Base-by-base conservation (phyloP, 2,329 filamentous ascomycete genomes). In the Ceratocystis cacaofunesta region DNA sequence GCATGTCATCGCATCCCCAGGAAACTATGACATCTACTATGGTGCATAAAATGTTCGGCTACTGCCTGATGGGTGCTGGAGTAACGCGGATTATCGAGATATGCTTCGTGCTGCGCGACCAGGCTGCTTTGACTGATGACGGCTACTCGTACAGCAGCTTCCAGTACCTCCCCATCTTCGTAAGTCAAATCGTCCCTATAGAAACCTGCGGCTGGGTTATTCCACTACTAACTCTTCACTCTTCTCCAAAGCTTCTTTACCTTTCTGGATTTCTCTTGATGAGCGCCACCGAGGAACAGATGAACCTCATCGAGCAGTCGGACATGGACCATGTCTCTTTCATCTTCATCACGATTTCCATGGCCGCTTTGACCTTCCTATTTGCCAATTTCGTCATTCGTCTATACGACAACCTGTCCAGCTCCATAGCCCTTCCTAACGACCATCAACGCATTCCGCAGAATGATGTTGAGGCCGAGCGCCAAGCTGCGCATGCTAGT, bases 231-330 rank as follows among this genome's bases (percentile, higher is more conserved):
- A 41, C 10, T 41, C 36, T 12, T 12, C 41, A 12, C 12, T 25
- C 72, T 74, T 6, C 4, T 61, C 43, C 8, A 10, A 68, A 95
- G 91, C 81, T 97, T 50, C 82, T 99, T 32, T 95, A 89, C 72
- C 91, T 92, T 5, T 88, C 92, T 2, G 94, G 94, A 1, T 96
- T 97, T 77, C 81, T 99, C 50, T 99, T 99, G 78, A 95, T 97
- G 91, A 89, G 90, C 41, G 92, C 94, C 17, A 97, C 91, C 0
- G 94, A 97, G 74, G 92, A 99, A 76, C 94, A 97, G 76, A 96
- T 97, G 89, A 72, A 79, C 25, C 78, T 96, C 1, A 79, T 97
- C 4, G 81, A 84, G 50, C 78, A 83, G 48, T 87, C 89, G 0
- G 81, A 85, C 67, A 85, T 97, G 71, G 91, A 91, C 30, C 90